Conservation (phyloP, 306 rosid species). For the Vigna unguiculata region DNA sequence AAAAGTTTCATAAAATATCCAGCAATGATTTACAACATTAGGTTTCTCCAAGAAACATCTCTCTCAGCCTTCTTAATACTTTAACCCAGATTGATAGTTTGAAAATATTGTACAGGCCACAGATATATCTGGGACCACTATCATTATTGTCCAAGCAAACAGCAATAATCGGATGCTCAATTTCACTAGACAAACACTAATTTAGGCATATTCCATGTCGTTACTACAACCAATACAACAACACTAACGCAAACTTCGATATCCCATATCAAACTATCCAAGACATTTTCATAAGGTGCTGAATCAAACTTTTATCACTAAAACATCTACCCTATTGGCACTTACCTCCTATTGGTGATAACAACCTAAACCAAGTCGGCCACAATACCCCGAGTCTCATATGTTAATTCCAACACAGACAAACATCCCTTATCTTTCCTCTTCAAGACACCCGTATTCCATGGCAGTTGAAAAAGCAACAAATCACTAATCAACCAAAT, state of each 20-base stretch:
- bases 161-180: slow-evolving; percentile 5
- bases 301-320: slow-evolving; percentile 25
- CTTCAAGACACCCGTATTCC: slow-evolving; percentile 2
- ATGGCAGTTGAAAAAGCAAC: slow-evolving; percentile 30
- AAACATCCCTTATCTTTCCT: not conserved
- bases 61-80: slow-evolving; percentile 1
- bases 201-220: slow-evolving; percentile 3
- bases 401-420: slow-evolving; percentile 12
- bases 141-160: slow-evolving; percentile 23
- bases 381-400: not conserved
- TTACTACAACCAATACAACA: slow-evolving; percentile 26
- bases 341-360: not conserved
- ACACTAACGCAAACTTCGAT: not conserved
- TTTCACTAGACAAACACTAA: slow-evolving; percentile 21
- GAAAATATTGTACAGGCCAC: slow-evolving; percentile 18
- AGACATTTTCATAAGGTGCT: slow-evolving; percentile 22
- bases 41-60: slow-evolving; percentile 7
- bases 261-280: slow-evolving; percentile 13
- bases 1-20: slow-evolving; percentile 13
- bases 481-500: slow-evolving; percentile 33
- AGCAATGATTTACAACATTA: slow-evolving; percentile 1
- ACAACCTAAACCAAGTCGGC: slow-evolving; percentile 13
- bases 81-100: slow-evolving; percentile 15
- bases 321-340: slow-evolving; percentile 3
- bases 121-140: slow-evolving; percentile 26